Percentiles rank a stretch among this genome's conserved stretches.
Conservation (phyloP, 1,284 basidiomycete species). For the Wolfiporia cocos region DNA sequence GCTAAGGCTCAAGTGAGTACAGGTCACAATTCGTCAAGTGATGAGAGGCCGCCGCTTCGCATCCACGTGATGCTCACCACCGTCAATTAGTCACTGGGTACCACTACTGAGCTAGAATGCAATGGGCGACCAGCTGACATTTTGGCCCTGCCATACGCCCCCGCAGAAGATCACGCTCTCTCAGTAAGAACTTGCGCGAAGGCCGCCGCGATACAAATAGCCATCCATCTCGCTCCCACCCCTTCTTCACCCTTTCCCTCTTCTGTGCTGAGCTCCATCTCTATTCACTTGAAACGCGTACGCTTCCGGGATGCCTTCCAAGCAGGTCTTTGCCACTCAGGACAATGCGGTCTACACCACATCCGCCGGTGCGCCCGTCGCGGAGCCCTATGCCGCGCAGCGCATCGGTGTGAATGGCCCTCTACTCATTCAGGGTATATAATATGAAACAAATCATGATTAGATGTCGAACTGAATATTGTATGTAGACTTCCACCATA, state of each 20-base stretch:
- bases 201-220: slow-evolving; percentile 21
- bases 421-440: slow-evolving; percentile 77
- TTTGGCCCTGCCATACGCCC: not conserved
- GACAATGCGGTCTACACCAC: slow-evolving; percentile 75
- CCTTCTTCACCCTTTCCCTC: slow-evolving; percentile 13
- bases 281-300: slow-evolving; percentile 3
- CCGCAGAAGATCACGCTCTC: slow-evolving; percentile 6
- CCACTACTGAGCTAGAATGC: slow-evolving; percentile 8
- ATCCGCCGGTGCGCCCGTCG: slow-evolving; percentile 73
- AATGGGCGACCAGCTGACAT: slow-evolving; percentile 18
- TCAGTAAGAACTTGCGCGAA: slow-evolving; percentile 2
- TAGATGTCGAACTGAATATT: not conserved
- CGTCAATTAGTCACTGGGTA: slow-evolving; percentile 18
- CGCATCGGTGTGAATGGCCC: slow-evolving; percentile 74
- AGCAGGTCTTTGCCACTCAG: slow-evolving; percentile 47
- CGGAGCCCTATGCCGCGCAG: slow-evolving; percentile 73
- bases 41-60: slow-evolving; percentile 17
- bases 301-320: slow-evolving; percentile 50
- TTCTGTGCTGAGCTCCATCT: slow-evolving; percentile 5
- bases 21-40: slow-evolving; percentile 14
- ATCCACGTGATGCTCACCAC: slow-evolving; percentile 16
- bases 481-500: slow-evolving; percentile 78
- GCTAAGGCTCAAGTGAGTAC: no score
- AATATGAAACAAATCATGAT: not conserved
- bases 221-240: slow-evolving; percentile 12